A percentile compares a stretch with the other conserved stretches of the same genome.
These are phyloP conservation scores for Fomitopsis palustris DNA, from an alignment of 1,284 basidiomycete genomes.

Conservation along the genomic window DNA sequence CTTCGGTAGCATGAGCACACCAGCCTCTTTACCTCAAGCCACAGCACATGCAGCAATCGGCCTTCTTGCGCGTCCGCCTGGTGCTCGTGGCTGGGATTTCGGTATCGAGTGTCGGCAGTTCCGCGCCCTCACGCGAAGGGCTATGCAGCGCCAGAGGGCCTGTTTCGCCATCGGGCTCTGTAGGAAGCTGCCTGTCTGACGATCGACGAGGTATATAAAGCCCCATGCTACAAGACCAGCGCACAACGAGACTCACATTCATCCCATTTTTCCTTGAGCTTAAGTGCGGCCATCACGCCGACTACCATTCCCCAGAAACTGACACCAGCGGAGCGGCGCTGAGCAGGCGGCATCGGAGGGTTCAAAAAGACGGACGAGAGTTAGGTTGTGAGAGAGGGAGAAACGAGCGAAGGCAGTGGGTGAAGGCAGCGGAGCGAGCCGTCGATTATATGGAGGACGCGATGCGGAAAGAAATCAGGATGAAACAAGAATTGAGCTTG, in stretches of 20 bases:
- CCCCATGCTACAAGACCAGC: neutral
- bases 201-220: neutral
- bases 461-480: neutral
- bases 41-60: constrained; percentile 50
- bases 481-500: neutral
- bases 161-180: constrained; percentile 36
- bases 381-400: neutral
- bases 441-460: neutral
- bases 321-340: constrained; percentile 10
- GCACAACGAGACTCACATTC: constrained; percentile 36
- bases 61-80: constrained; percentile 28
- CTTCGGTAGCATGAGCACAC: neutral
- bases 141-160: constrained; percentile 34
- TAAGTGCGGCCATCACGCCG: constrained; percentile 43
- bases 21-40: constrained; percentile 41
- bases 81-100: constrained; percentile 28
- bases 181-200: constrained; percentile 39
- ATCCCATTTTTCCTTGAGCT: constrained; percentile 45
- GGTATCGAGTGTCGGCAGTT: constrained; percentile 30
- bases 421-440: neutral
- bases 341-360: neutral
- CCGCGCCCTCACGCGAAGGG: constrained; percentile 29
- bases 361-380: neutral
- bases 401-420: neutral
- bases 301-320: constrained; percentile 42